Conservation (phyloP, 805 yeast genomes). For the Starmerella ratchasimensis region DNA sequence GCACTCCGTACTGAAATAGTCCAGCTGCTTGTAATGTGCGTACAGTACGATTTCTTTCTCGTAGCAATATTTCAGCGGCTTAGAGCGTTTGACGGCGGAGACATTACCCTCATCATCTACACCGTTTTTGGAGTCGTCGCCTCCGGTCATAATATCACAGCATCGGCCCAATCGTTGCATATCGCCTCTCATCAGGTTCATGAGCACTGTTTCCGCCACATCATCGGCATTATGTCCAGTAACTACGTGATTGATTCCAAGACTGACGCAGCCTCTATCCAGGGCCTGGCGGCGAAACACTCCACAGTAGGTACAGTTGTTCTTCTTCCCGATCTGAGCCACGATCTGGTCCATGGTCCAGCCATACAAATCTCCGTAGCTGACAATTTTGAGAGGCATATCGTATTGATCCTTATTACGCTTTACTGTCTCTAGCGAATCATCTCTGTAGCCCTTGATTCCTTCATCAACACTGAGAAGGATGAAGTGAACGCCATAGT, state of each 20-base stretch:
- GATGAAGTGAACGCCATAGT: conserved; percentile 76
- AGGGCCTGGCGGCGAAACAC: conserved; percentile 91
- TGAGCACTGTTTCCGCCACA: conserved; percentile 94
- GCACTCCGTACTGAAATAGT: conserved; percentile 94
- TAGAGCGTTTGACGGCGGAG: conserved; percentile 72
- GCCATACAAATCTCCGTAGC: conserved; percentile 77
- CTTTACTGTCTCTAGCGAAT: conserved; percentile 90
- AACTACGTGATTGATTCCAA: conserved; percentile 78
- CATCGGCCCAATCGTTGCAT: conserved; percentile 82
- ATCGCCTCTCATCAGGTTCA: conserved; percentile 94
- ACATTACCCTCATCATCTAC: neutral
- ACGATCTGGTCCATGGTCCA: conserved; percentile 99
- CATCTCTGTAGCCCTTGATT: conserved; percentile 92
- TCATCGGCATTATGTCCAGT: conserved; percentile 99
- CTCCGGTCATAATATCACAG: conserved; percentile 69
- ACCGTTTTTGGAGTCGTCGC: conserved; percentile 38
- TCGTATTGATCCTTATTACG: conserved; percentile 76
- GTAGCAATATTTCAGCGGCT: conserved; percentile 90
- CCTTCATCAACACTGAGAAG: conserved; percentile 91
- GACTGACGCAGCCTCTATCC: conserved; percentile 84
- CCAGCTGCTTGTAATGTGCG: conserved; percentile 91
- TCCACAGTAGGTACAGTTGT: conserved; percentile 96
- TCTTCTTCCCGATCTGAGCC: conserved; percentile 81
- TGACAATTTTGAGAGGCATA: conserved; percentile 66
- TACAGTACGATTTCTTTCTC: conserved; percentile 94